Evolutionary conservation across 192 early-diverging fungal genomes (phyloP).

Genomic region (Coemansia asiatica): DNA sequence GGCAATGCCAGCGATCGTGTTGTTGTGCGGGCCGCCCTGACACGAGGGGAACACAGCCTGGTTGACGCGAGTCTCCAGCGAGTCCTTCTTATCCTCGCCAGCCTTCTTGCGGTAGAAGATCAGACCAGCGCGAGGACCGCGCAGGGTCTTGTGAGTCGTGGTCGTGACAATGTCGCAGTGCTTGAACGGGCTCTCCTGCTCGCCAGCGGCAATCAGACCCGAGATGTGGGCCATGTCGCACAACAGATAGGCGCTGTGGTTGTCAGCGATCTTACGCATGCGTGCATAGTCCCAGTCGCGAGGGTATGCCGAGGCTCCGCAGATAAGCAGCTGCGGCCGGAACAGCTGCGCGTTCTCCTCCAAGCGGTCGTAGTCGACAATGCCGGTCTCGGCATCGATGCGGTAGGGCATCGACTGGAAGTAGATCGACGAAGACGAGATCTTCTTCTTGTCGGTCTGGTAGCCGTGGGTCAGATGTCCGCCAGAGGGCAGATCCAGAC

Average conservation of each 20-base stretch:
- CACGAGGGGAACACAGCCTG: constrained; percentile 99
- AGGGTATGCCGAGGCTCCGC: constrained; percentile 97
- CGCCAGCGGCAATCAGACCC: constrained; percentile 89
- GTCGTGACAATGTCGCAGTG: constrained; percentile 99
- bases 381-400: constrained; percentile 82
- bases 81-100: constrained; percentile 72
- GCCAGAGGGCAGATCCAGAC: constrained; percentile 98
- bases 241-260: constrained; percentile 94
- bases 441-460: constrained; percentile 99
- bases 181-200: constrained; percentile 92
- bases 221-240: constrained; percentile 99
- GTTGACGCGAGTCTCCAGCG: constrained; percentile 94
- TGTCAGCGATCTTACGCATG: constrained; percentile 95
- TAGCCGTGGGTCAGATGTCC: constrained; percentile 99
- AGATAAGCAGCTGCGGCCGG: constrained; percentile 98
- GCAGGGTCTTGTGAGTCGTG: constrained; percentile 99
- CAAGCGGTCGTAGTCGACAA: constrained; percentile 92
- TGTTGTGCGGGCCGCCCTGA: constrained; percentile 99
- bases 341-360: constrained; percentile 91
- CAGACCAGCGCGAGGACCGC: constrained; percentile 97
- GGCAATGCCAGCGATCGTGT: constrained; percentile 98
- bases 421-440: constrained; percentile 99
- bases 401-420: constrained; percentile 99
- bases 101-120: constrained; percentile 93
- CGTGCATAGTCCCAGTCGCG: constrained; percentile 98